A percentile compares a stretch with the other conserved stretches of the same genome.
Evolutionary conservation across 306 rosid species (phyloP).

Genomic region (Cucurbita moschata): DNA sequence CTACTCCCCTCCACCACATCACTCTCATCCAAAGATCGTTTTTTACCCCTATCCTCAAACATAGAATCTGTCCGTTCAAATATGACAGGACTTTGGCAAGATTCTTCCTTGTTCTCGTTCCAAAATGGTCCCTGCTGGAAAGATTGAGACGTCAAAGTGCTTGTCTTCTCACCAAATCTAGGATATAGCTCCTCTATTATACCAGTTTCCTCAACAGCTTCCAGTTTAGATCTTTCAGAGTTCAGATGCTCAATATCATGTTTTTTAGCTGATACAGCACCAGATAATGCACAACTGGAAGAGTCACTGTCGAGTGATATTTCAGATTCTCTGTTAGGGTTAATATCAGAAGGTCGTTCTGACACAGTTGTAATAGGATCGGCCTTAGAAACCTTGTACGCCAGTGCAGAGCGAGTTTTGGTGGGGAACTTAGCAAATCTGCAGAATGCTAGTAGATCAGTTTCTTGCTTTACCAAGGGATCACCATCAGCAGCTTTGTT

Average conservation of each 20-base stretch:
- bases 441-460: slow-evolving; percentile 50
- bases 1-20: slow-evolving; percentile 38
- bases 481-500: slow-evolving; percentile 23
- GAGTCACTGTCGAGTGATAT: slow-evolving; percentile 22
- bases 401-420: slow-evolving; percentile 50
- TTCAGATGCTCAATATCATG: slow-evolving; percentile 24
- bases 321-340: slow-evolving; percentile 19
- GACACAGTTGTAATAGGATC: slow-evolving; percentile 20
- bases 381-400: slow-evolving; percentile 33
- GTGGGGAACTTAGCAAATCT: slow-evolving; percentile 76
- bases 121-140: slow-evolving; percentile 25
- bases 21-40: slow-evolving; percentile 37
- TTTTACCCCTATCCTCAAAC: slow-evolving; percentile 50
- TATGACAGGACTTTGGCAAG: slow-evolving; percentile 17
- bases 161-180: slow-evolving; percentile 23
- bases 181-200: slow-evolving; percentile 27
- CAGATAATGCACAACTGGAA: slow-evolving; percentile 24
- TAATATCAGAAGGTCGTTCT: slow-evolving; percentile 14
- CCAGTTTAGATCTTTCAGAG: slow-evolving; percentile 23
- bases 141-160: slow-evolving; percentile 27
- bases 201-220: slow-evolving; percentile 23
- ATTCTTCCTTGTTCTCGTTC: slow-evolving; percentile 26
- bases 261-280: slow-evolving; percentile 19
- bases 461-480: slow-evolving; percentile 19
- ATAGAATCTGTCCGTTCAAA: slow-evolving; percentile 29